phyloP scores from a whole-genome alignment of 2,329 filamentous ascomycete genomes.

The Geosmithia putterillii region DNA sequence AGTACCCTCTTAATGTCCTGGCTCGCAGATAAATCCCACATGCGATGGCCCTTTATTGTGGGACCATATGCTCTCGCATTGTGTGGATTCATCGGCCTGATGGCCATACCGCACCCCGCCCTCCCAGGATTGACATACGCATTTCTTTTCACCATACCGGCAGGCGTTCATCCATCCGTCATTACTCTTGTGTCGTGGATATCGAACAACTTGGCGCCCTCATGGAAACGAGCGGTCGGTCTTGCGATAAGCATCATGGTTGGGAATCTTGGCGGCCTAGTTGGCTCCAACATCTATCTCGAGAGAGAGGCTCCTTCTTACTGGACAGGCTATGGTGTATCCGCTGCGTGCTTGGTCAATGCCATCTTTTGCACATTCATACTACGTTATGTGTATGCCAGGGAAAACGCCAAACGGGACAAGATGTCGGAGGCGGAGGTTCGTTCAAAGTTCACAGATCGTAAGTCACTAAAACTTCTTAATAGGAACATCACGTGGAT shows the following conservation, averaged over 20 bases:
- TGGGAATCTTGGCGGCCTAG: conserved; percentile 4
- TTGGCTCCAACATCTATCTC: conserved; percentile 5
- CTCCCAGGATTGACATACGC: conserved; percentile 13
- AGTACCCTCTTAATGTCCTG: conserved; percentile 4
- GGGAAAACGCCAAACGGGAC: conserved; percentile 9
- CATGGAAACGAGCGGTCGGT: conserved; percentile 6
- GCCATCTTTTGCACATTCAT: conserved; percentile 2
- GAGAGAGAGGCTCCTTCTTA: conserved; percentile 3
- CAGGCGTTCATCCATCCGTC: conserved; percentile 15
- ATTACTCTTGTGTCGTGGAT: conserved; percentile 8
- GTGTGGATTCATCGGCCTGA: conserved; percentile 4
- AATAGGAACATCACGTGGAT: not conserved
- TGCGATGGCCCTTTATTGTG: conserved; percentile 5
- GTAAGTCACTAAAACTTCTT: not conserved
- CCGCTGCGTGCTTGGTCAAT: not conserved
- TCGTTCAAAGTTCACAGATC: conserved; percentile 5
- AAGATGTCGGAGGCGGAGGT: conserved; percentile 7
- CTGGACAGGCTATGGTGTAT: conserved; percentile 4
- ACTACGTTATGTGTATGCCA: not conserved
- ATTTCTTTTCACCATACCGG: conserved; percentile 11
- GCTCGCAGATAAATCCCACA: conserved; percentile 3
- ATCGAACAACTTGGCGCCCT: conserved; percentile 6
- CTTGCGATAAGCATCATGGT: conserved; percentile 6
- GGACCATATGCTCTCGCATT: conserved; percentile 5
- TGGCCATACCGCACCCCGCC: conserved; percentile 5